Percentiles rank a stretch among this genome's conserved stretches.
These are phyloP conservation scores for Yamadazyma conglobata DNA, from an alignment of 1,139 yeast species.

Conservation along the genomic window DNA sequence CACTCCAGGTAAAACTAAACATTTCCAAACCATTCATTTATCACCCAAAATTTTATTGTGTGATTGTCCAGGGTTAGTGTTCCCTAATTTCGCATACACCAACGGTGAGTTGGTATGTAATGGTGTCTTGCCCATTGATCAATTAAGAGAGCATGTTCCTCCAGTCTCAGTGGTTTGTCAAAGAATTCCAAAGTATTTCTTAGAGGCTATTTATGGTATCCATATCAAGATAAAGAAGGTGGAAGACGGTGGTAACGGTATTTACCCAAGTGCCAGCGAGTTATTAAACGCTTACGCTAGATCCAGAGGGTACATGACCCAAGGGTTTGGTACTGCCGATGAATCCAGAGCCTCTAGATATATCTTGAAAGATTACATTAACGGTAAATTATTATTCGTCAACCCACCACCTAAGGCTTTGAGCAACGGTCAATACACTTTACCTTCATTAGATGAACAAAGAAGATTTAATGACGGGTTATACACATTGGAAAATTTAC, in stretches of 20 bases:
- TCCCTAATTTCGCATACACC: slow-evolving; percentile 95
- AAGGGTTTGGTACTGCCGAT: slow-evolving; percentile 96
- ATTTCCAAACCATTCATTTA: slow-evolving; percentile 91
- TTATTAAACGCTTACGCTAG: slow-evolving; percentile 88
- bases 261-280: slow-evolving; percentile 82
- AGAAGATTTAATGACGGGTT: slow-evolving; percentile 69
- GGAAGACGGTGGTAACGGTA: slow-evolving; percentile 87
- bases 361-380: slow-evolving; percentile 89
- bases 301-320: slow-evolving; percentile 97
- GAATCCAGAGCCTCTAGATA: slow-evolving; percentile 94
- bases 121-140: slow-evolving; percentile 98
- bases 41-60: slow-evolving; percentile 82
- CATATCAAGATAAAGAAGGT: slow-evolving; percentile 69
- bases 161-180: slow-evolving; percentile 84
- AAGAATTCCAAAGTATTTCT: slow-evolving; percentile 80
- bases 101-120: slow-evolving; percentile 96
- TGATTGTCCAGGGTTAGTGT: slow-evolving; percentile 99
- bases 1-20: slow-evolving; percentile 98
- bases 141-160: slow-evolving; percentile 89
- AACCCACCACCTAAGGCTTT: slow-evolving; percentile 75
- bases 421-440: slow-evolving; percentile 37
- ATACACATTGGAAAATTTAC: slow-evolving; percentile 60
- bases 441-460: slow-evolving; percentile 43
- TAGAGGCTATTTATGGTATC: slow-evolving; percentile 94
- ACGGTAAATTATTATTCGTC: slow-evolving; percentile 80